phyloP scores from a whole-genome alignment of 2,329 filamentous ascomycete genomes.

The Pseudocercospora fuligena region DNA sequence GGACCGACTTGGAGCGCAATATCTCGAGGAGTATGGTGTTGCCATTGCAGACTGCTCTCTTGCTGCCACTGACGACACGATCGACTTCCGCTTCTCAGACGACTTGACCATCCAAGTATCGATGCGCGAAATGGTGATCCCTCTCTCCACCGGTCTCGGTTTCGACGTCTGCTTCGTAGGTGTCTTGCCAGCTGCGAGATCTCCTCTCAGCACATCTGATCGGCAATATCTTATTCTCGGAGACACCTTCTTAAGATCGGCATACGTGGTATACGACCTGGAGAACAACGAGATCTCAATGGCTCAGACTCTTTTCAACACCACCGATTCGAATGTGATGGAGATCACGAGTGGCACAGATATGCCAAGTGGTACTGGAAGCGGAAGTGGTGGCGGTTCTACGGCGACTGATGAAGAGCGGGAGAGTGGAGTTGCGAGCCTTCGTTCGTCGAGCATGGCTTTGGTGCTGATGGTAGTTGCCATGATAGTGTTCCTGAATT shows the following conservation, averaged over 20 bases:
- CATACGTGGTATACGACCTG: constrained; percentile 67
- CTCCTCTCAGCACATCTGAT: constrained; percentile 55
- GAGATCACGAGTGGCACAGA: constrained; percentile 53
- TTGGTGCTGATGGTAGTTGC: background rate
- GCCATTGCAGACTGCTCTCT: constrained; percentile 32
- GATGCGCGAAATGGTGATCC: constrained; percentile 61
- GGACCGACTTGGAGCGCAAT: constrained; percentile 46
- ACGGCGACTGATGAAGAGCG: background rate
- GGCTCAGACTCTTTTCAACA: constrained; percentile 65
- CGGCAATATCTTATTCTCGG: constrained; percentile 58
- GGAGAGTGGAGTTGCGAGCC: background rate
- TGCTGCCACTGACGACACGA: constrained; percentile 51
- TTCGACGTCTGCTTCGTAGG: constrained; percentile 16
- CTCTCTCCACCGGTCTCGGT: constrained; percentile 25
- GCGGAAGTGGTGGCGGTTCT: background rate
- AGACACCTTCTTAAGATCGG: constrained; percentile 67
- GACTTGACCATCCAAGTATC: constrained; percentile 57
- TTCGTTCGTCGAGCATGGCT: background rate
- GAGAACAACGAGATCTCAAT: constrained; percentile 64
- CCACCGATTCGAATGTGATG: constrained; percentile 54
- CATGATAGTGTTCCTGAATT: background rate
- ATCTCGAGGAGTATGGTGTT: constrained; percentile 45
- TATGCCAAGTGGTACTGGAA: constrained; percentile 12
- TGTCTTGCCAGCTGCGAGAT: constrained; percentile 43
- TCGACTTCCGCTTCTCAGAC: constrained; percentile 62